phyloP scores from a whole-genome alignment of 306 rosid species.

The Begonia masoniana region DNA sequence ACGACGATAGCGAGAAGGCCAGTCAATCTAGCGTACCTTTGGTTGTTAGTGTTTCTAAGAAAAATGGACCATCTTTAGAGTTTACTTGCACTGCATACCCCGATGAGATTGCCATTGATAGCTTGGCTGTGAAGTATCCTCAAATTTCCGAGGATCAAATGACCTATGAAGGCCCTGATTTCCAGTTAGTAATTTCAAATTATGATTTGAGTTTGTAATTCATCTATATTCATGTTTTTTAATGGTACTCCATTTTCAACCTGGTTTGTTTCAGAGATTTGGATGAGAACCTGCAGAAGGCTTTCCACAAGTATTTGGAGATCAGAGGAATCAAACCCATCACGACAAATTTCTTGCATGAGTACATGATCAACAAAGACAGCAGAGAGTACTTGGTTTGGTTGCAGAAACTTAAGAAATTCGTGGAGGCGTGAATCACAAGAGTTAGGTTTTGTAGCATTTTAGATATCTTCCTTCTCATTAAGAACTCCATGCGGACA shows the following conservation, averaged over 20 bases:
- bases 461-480: too few relatives aligned
- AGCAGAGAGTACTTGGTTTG: slow-evolving; percentile 66
- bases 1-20: slow-evolving; percentile 25
- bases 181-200: slow-evolving; percentile 33
- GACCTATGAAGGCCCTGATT: slow-evolving; percentile 84
- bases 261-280: slow-evolving; percentile 33
- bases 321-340: slow-evolving; percentile 87
- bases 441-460: too few relatives aligned
- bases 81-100: slow-evolving; percentile 62
- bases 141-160: slow-evolving; percentile 51
- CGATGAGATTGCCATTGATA: slow-evolving; percentile 60
- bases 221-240: too few relatives aligned
- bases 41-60: slow-evolving; percentile 55
- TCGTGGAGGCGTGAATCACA: slow-evolving; percentile 39
- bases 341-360: slow-evolving; percentile 74
- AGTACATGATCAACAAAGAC: slow-evolving; percentile 94
- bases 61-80: slow-evolving; percentile 46
- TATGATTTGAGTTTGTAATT: too few relatives aligned
- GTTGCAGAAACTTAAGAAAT: slow-evolving; percentile 61
- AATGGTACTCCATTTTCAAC: neutral
- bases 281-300: slow-evolving; percentile 78
- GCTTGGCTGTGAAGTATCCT: slow-evolving; percentile 57
- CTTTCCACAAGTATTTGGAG: slow-evolving; percentile 74
- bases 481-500: too few relatives aligned
- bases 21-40: slow-evolving; percentile 63